phyloP scores from a whole-genome alignment of 371 early-diverging fungal species.

The Mucor piriformis region DNA sequence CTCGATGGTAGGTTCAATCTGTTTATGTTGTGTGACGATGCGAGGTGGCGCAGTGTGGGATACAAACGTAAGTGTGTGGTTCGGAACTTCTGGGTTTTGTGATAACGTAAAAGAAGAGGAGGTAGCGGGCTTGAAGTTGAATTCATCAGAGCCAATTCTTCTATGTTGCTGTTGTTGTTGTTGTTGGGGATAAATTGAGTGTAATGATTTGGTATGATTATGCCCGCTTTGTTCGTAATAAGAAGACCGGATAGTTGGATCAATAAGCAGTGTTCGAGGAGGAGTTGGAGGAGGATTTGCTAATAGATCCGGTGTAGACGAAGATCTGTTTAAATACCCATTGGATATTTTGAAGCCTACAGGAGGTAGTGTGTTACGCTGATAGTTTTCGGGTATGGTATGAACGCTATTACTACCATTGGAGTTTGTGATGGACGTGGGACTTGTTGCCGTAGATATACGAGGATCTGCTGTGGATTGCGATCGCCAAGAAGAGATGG shows the following conservation, averaged over 20 bases:
- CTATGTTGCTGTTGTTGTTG: constrained; percentile 12
- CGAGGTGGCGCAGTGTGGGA: constrained; percentile 9
- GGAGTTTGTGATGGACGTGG: constrained; percentile 5
- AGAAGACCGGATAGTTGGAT: constrained; percentile 17
- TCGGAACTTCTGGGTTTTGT: constrained; percentile 19
- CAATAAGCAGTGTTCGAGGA: constrained; percentile 1
- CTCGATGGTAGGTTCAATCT: neutral
- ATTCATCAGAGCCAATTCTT: constrained; percentile 23
- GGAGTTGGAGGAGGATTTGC: neutral
- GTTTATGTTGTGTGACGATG: constrained; percentile 2
- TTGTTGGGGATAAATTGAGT: constrained; percentile 2
- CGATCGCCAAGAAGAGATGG: constrained; percentile 11
- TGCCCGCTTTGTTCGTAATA: constrained; percentile 12
- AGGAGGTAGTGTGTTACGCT: constrained; percentile 7
- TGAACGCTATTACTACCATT: neutral
- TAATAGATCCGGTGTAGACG: constrained; percentile 30
- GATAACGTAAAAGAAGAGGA: neutral
- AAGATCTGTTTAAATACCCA: constrained; percentile 25
- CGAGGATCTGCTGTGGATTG: constrained; percentile 4
- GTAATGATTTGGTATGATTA: constrained; percentile 2
- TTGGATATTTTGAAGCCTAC: constrained; percentile 1
- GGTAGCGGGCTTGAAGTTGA: neutral
- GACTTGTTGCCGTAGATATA: neutral
- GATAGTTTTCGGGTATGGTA: constrained; percentile 13
- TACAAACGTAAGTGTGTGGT: constrained; percentile 22